Conservation (phyloP, 2,329 filamentous ascomycete genomes). For the Epicoccum sorghinum region DNA sequence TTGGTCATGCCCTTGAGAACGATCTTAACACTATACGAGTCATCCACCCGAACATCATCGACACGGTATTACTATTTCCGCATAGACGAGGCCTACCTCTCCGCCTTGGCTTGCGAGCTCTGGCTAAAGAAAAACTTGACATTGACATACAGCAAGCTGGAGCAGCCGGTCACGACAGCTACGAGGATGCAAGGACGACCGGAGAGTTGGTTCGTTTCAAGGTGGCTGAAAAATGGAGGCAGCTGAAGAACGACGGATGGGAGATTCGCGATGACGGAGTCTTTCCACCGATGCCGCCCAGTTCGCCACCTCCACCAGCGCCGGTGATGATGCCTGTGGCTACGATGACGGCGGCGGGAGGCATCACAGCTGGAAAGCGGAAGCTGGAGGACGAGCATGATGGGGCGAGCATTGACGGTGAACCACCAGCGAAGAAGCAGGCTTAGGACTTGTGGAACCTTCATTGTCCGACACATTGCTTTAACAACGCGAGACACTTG, state of each 20-base stretch:
- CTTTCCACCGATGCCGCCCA: conserved; percentile 36
- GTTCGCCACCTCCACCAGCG: conserved; percentile 22
- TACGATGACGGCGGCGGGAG: conserved; percentile 14
- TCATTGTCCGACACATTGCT: not conserved
- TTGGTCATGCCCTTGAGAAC: conserved; percentile 95
- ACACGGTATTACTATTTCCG: conserved; percentile 84
- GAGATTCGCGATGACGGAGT: conserved; percentile 41
- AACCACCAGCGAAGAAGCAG: conserved; percentile 15
- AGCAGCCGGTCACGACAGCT: conserved; percentile 80
- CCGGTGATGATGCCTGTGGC: conserved; percentile 25
- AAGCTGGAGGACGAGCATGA: conserved; percentile 26
- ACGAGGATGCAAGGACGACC: conserved; percentile 87
- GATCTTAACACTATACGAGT: conserved; percentile 86
- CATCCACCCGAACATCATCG: conserved; percentile 82
- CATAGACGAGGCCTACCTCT: conserved; percentile 77
- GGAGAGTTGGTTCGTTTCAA: conserved; percentile 81
- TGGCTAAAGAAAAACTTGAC: conserved; percentile 73
- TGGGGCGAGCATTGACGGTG: not conserved
- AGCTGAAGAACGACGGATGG: conserved; percentile 73
- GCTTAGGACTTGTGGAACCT: not conserved
- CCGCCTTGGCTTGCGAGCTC: conserved; percentile 75
- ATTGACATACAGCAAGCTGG: conserved; percentile 79
- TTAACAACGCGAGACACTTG: not conserved
- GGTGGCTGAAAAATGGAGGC: conserved; percentile 72
- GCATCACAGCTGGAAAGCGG: conserved; percentile 29